A percentile compares a stretch with the other conserved stretches of the same genome.
Evolutionary conservation across 768 basidiomycete species (phyloP).

Genomic region (Hericium alpestre): DNA sequence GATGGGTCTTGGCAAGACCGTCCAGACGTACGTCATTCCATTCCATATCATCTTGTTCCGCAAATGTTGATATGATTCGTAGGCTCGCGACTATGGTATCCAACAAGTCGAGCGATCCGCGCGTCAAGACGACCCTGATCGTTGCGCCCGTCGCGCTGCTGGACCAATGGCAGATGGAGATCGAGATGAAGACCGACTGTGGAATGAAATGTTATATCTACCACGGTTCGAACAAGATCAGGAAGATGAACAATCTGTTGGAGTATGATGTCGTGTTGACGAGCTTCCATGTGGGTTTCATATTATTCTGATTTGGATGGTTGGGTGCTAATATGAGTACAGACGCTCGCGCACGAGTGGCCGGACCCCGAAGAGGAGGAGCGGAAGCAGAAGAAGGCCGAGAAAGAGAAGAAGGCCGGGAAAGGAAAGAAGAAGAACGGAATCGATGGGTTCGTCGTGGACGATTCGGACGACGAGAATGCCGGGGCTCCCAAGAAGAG

Average conservation of each 20-base stretch:
- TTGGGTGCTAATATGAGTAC: neutral
- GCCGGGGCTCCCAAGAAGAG: conserved; percentile 22
- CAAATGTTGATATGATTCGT: neutral
- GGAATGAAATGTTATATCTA: conserved; percentile 46
- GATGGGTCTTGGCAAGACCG: conserved; percentile 47
- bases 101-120: conserved; percentile 39
- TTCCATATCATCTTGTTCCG: neutral
- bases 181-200: conserved; percentile 44
- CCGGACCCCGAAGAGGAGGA: conserved; percentile 33
- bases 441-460: conserved; percentile 16
- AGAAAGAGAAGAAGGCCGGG: conserved; percentile 15
- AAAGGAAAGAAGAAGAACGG: conserved; percentile 7
- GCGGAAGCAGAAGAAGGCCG: conserved; percentile 28
- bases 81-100: conserved; percentile 46
- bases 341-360: conserved; percentile 54
- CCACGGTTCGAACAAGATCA: conserved; percentile 45
- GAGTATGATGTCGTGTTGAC: conserved; percentile 20
- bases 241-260: conserved; percentile 35
- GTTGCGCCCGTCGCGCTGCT: conserved; percentile 57
- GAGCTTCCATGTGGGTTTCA: conserved; percentile 30
- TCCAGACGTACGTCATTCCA: conserved; percentile 16
- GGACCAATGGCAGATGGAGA: conserved; percentile 55
- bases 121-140: conserved; percentile 56
- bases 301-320: neutral
- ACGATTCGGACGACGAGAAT: conserved; percentile 15